These are phyloP conservation scores for Penicillium sp. DNA, from an alignment of 2,329 filamentous ascomycete species.

Conservation along the genomic window DNA sequence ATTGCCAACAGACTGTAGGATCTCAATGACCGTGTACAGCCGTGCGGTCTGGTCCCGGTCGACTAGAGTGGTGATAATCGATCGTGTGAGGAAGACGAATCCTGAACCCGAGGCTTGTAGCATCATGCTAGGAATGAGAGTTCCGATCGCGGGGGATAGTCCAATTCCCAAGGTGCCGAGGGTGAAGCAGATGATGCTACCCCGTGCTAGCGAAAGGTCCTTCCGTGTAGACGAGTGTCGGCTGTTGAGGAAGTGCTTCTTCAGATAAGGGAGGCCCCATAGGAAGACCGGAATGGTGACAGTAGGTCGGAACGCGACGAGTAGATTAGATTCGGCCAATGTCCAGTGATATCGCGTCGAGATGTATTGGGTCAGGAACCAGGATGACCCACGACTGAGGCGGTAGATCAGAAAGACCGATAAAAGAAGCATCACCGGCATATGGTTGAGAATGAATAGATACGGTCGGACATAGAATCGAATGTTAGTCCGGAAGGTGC, in stretches of 20 bases:
- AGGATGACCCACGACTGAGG: slow-evolving; percentile 53
- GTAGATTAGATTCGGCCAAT: slow-evolving; percentile 47
- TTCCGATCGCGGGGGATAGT: slow-evolving; percentile 46
- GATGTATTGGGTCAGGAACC: slow-evolving; percentile 56
- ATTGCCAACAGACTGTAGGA: slow-evolving; percentile 52
- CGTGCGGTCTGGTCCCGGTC: slow-evolving; percentile 54
- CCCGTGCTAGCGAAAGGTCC: slow-evolving; percentile 52
- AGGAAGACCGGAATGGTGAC: slow-evolving; percentile 54
- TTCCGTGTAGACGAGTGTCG: slow-evolving; percentile 44
- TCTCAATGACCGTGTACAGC: slow-evolving; percentile 55
- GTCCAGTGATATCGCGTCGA: slow-evolving; percentile 57
- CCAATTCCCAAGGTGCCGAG: slow-evolving; percentile 53
- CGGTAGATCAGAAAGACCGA: slow-evolving; percentile 54
- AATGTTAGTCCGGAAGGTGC: slow-evolving; percentile 23
- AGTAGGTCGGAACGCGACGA: slow-evolving; percentile 53
- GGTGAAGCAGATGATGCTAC: slow-evolving; percentile 49
- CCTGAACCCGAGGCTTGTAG: slow-evolving; percentile 55
- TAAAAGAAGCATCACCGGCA: slow-evolving; percentile 48
- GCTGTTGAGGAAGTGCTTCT: slow-evolving; percentile 39
- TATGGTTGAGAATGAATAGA: slow-evolving; percentile 45
- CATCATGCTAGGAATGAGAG: slow-evolving; percentile 51
- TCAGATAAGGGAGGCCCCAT: slow-evolving; percentile 48
- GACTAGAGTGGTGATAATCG: slow-evolving; percentile 53
- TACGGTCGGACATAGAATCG: slow-evolving; percentile 42
- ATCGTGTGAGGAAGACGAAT: slow-evolving; percentile 52